Base-by-base conservation (phyloP, 805 yeast genomes). In the Saccharomycopsis selenospora region DNA sequence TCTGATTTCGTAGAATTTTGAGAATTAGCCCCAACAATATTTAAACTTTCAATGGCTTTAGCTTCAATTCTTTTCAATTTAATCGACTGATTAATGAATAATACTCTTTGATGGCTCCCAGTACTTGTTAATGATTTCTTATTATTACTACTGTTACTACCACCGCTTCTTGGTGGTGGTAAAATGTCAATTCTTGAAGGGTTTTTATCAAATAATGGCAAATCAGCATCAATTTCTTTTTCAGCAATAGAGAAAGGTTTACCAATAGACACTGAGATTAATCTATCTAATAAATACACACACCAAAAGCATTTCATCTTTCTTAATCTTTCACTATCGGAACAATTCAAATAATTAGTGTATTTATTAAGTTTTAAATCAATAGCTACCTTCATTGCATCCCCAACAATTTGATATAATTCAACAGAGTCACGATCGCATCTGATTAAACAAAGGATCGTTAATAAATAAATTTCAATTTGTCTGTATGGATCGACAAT, bases 221-320 rank as follows among this genome's bases (percentile, higher is more conserved):
- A 52, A 49, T 72, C 69, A 2, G 55, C 43, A 55, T 72, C 77
- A 41, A 79, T 72, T 40, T 71, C 69, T 2, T 67, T 56, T 59
- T 80, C 86, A 20, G 66, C 62, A n/a, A 81, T 58, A 1, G 73
- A 65, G 56, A 75, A 78, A 1, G 77, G 77, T 57, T 75, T 76
- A 3, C 83, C 80, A 10, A 80, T 79, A 6, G 83, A 77, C 33
- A 79, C 73, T 33, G 80, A 73, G 43, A 79, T 76, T 64, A 79
- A 71, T 58, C 83, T 71, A 57, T 80, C 86, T 41, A 78, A 58
- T n/a, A 77, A 57, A 59, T 79, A 80, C 5, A 75, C 73, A 58
- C 82, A 76, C 85, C 85, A 80, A 65, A 81, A 80, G 14, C 77
- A 63, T 53, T 85, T 68, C 62, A 77, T 61, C 56, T 69, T 71